Evolutionary conservation across 495 filamentous ascomycete genomes (phyloP).

Genomic region (Penicillium herquei): DNA sequence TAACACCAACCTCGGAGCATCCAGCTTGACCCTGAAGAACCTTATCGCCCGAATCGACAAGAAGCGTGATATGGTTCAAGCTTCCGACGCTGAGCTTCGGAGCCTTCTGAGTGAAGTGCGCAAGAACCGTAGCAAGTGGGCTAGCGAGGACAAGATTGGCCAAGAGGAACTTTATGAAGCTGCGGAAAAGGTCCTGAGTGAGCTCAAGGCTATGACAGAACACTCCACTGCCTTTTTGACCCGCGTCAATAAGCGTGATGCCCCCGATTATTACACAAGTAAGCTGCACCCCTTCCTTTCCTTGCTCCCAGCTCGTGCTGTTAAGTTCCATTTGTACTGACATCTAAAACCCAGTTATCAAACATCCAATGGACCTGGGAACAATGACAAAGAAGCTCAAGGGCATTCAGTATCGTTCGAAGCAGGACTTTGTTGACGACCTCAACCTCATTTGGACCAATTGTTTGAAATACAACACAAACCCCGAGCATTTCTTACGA

Average conservation of each 20-base stretch:
- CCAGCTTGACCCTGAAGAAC: slow-evolving; percentile 95
- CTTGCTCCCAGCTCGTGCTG: too few species aligned
- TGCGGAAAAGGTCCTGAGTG: slow-evolving; percentile 90
- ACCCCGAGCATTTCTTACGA: slow-evolving; percentile 79
- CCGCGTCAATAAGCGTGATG: slow-evolving; percentile 92
- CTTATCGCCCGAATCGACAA: slow-evolving; percentile 93
- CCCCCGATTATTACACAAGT: slow-evolving; percentile 91
- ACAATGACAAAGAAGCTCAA: slow-evolving; percentile 98
- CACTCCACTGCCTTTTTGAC: slow-evolving; percentile 92
- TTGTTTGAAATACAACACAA: slow-evolving; percentile 92
- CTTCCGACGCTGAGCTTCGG: slow-evolving; percentile 89
- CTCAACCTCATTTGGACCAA: slow-evolving; percentile 95
- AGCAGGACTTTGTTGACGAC: slow-evolving; percentile 91
- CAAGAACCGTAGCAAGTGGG: slow-evolving; percentile 98
- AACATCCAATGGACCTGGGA: slow-evolving; percentile 96
- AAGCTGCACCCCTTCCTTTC: slow-evolving; percentile 31
- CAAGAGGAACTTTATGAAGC: slow-evolving; percentile 98
- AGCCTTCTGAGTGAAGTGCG: slow-evolving; percentile 93
- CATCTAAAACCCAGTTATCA: slow-evolving; percentile 65
- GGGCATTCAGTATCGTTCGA: slow-evolving; percentile 80
- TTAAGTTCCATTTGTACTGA: slow-evolving; percentile 16
- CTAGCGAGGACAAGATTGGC: slow-evolving; percentile 91
- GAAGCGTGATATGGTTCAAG: slow-evolving; percentile 80
- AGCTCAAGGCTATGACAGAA: slow-evolving; percentile 94
- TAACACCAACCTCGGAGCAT: slow-evolving; percentile 90